A percentile compares a stretch with the other conserved stretches of the same genome.
phyloP scores from a whole-genome alignment of 345 rosid species.

The Erucastrum elatum region DNA sequence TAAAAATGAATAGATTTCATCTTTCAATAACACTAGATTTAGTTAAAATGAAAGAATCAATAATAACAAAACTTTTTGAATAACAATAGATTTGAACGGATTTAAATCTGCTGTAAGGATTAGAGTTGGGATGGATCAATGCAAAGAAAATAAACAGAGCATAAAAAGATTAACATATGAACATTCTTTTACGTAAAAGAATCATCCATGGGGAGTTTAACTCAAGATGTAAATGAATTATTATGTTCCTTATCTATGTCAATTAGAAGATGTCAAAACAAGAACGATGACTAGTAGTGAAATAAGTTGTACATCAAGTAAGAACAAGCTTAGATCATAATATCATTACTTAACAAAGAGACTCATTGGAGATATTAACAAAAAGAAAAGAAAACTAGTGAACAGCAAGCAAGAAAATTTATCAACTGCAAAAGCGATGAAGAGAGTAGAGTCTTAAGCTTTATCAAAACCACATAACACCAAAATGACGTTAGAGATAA shows the following conservation, averaged over 20 bases:
- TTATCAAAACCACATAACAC: too few species aligned
- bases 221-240: neutral
- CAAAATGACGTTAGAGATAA: too few species aligned
- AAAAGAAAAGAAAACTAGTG: neutral
- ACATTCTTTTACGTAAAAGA: neutral
- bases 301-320: neutral
- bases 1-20: too few species aligned
- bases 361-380: neutral
- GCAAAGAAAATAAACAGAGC: neutral
- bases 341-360: neutral
- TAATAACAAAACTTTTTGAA: too few species aligned
- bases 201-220: neutral
- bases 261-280: neutral
- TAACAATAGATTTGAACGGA: too few species aligned
- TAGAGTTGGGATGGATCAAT: slow-evolving; percentile 15
- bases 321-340: neutral
- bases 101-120: slow-evolving; percentile 20
- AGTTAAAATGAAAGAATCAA: too few species aligned
- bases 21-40: too few species aligned
- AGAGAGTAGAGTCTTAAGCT: too few species aligned
- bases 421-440: too few species aligned
- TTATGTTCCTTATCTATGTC: too few species aligned
- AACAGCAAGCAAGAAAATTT: too few species aligned
- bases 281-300: neutral
- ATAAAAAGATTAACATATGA: neutral